phyloP scores from a whole-genome alignment of 805 yeast genomes.

The Zygotorulaspora chibaensis region DNA sequence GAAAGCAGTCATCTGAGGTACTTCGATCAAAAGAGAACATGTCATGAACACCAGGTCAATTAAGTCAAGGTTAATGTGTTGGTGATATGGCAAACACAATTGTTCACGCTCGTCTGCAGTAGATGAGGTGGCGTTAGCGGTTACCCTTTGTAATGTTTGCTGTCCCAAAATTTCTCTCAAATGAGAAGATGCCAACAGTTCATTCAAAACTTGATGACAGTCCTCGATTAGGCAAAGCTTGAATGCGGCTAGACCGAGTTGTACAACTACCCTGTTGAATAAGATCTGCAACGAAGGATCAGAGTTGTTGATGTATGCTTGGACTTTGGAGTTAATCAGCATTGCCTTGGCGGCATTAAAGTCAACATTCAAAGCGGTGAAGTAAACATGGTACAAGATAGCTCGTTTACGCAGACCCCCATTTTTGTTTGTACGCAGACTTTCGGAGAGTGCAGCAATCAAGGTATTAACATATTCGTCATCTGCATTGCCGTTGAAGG shows the following conservation, averaged over 20 bases:
- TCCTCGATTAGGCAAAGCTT: conserved; percentile 81
- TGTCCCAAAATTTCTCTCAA: conserved; percentile 93
- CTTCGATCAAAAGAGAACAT: conserved; percentile 80
- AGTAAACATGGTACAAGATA: conserved; percentile 78
- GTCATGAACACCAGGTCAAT: conserved; percentile 93
- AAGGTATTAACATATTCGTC: conserved; percentile 48
- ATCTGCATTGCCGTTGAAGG: conserved; percentile 26
- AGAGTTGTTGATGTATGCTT: conserved; percentile 74
- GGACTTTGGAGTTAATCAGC: conserved; percentile 81
- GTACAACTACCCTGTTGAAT: conserved; percentile 93
- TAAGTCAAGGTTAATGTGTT: conserved; percentile 94
- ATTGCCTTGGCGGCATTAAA: conserved; percentile 83
- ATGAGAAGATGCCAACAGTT: conserved; percentile 79
- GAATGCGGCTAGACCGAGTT: conserved; percentile 94
- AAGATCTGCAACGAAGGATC: conserved; percentile 85
- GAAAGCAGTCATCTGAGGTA: conserved; percentile 81
- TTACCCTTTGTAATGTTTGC: conserved; percentile 67
- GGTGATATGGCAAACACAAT: conserved; percentile 92
- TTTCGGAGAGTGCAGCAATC: conserved; percentile 60
- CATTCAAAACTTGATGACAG: conserved; percentile 80
- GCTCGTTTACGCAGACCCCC: conserved; percentile 75
- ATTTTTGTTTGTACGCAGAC: conserved; percentile 63
- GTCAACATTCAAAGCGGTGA: conserved; percentile 82
- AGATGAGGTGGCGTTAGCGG: conserved; percentile 40
- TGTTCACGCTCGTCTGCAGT: conserved; percentile 40